These are phyloP conservation scores for Populus nigra DNA, from an alignment of 345 rosid genomes.

Conservation along the genomic window DNA sequence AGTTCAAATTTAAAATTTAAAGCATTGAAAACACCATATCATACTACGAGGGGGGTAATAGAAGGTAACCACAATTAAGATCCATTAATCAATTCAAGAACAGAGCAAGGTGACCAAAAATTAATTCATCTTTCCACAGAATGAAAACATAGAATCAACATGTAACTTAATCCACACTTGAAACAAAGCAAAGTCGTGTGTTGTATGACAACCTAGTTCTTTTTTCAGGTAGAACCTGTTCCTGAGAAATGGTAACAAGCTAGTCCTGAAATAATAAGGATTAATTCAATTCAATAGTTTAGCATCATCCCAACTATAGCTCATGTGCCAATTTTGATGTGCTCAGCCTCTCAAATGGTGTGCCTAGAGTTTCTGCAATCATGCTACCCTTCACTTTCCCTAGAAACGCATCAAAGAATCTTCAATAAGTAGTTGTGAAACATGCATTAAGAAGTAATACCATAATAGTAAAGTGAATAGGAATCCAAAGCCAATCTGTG, in stretches of 20 bases:
- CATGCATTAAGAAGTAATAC: neutral
- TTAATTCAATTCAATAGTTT: neutral
- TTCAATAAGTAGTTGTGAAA: neutral
- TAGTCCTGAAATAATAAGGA: neutral
- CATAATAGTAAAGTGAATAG: neutral
- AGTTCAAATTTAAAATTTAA: too few relatives aligned
- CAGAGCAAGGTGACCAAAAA: too few relatives aligned
- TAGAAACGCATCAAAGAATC: neutral
- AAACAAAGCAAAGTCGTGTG: neutral
- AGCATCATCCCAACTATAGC: neutral
- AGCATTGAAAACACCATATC: too few relatives aligned
- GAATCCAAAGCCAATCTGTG: neutral
- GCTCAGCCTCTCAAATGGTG: neutral
- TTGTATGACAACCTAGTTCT: neutral
- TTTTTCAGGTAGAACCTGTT: neutral
- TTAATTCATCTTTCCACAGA: too few relatives aligned
- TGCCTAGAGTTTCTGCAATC: neutral
- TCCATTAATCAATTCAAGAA: too few relatives aligned
- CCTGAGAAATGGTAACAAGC: neutral
- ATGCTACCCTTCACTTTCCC: neutral
- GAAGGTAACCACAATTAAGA: too few relatives aligned
- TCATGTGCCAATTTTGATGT: neutral
- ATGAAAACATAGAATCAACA: too few relatives aligned
- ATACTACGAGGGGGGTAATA: too few relatives aligned
- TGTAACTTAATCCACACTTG: too few relatives aligned